A percentile compares a stretch with the other conserved stretches of the same genome.
These are phyloP conservation scores for Furcasterigmium furcatum DNA, from an alignment of 2,329 filamentous ascomycete genomes.

Conservation along the genomic window DNA sequence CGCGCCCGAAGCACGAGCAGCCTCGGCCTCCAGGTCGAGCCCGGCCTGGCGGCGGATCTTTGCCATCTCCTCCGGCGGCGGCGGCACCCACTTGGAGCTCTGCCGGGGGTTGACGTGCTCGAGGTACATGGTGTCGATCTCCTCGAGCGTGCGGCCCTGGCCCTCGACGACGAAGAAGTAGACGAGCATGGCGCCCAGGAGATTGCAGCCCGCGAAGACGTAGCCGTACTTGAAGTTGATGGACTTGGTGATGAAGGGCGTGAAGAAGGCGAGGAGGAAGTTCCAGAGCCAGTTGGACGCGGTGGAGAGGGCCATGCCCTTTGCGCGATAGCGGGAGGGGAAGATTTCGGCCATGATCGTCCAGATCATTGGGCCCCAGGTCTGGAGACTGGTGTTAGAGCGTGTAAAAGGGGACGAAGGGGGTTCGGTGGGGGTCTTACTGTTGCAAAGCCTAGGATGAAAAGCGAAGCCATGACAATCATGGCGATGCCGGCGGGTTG, in stretches of 20 bases:
- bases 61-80: conserved; percentile 38
- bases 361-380: conserved; percentile 66
- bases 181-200: conserved; percentile 61
- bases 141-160: conserved; percentile 70
- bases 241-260: conserved; percentile 69
- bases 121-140: conserved; percentile 78
- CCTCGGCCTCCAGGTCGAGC: conserved; percentile 27
- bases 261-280: conserved; percentile 75
- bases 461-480: conserved; percentile 61
- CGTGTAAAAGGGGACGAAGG: background rate
- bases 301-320: conserved; percentile 58
- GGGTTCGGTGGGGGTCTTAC: background rate
- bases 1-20: background rate
- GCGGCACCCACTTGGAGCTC: conserved; percentile 51
- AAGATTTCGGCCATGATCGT: conserved; percentile 64
- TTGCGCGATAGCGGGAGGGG: conserved; percentile 57
- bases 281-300: conserved; percentile 69
- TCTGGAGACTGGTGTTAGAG: conserved; percentile 22
- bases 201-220: conserved; percentile 70
- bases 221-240: conserved; percentile 75
- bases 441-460: conserved; percentile 63
- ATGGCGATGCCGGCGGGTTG: conserved; percentile 51
- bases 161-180: conserved; percentile 78
- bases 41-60: conserved; percentile 37
- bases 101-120: conserved; percentile 61